phyloP scores from a whole-genome alignment of 176 grass and related monocot species.

The Oropetium thomaeum region DNA sequence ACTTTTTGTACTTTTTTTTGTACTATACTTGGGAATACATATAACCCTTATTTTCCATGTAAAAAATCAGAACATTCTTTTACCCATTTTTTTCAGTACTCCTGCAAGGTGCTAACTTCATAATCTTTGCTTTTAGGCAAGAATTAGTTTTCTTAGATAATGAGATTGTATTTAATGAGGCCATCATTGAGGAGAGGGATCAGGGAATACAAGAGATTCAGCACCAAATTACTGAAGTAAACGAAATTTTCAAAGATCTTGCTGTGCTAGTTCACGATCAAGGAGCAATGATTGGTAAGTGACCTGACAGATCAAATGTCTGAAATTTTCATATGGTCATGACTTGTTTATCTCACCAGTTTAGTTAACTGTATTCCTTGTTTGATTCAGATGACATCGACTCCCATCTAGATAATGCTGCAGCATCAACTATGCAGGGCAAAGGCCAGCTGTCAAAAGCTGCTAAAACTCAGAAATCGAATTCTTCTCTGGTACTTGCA shows the following conservation, averaged over 20 bases:
- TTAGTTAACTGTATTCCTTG: constrained; percentile 18
- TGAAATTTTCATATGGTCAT: not conserved
- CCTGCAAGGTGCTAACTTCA: not conserved
- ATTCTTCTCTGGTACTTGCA: constrained; percentile 72
- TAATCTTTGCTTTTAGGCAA: constrained; percentile 43
- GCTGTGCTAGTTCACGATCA: constrained; percentile 94
- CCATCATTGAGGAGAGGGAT: constrained; percentile 91
- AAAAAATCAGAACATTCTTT: not conserved
- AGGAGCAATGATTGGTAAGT: constrained; percentile 72
- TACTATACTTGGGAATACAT: not conserved
- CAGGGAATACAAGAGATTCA: constrained; percentile 95
- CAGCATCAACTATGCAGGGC: constrained; percentile 55
- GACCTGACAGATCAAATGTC: not conserved
- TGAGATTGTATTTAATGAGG: constrained; percentile 82
- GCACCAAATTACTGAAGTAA: constrained; percentile 84
- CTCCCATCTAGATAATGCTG: constrained; percentile 64
- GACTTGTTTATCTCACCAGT: not conserved
- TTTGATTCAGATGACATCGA: constrained; percentile 67
- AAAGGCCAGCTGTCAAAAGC: constrained; percentile 80
- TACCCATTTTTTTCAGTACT: not conserved
- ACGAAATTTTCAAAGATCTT: constrained; percentile 95
- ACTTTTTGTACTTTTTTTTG: not conserved
- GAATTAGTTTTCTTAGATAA: constrained; percentile 83
- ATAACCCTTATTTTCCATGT: not conserved
- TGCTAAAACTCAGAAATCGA: constrained; percentile 86